phyloP scores from a whole-genome alignment of 2,329 filamentous ascomycete species.

The Hymenoscyphus occultus region DNA sequence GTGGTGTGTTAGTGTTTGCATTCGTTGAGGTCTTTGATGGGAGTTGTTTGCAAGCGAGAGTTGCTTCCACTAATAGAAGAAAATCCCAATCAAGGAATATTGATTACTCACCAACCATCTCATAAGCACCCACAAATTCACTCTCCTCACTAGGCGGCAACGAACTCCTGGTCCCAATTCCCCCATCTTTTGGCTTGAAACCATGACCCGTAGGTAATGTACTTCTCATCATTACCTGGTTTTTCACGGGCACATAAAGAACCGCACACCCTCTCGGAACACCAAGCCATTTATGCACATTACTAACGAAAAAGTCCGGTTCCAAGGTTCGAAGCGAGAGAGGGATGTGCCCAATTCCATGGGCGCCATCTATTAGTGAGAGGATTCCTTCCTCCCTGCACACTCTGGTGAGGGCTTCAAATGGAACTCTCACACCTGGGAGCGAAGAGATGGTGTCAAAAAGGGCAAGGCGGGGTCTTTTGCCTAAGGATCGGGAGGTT shows the following conservation, averaged over 20 bases:
- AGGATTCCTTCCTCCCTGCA: slow-evolving; percentile 68
- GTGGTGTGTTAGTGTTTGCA: no score
- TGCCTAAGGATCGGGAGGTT: slow-evolving; percentile 51
- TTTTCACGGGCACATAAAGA: slow-evolving; percentile 72
- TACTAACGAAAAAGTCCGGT: slow-evolving; percentile 83
- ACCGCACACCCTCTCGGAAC: slow-evolving; percentile 77
- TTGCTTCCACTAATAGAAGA: no score
- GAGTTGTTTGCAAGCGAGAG: no score
- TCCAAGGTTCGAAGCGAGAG: slow-evolving; percentile 65
- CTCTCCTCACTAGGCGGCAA: slow-evolving; percentile 44
- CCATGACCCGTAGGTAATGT: slow-evolving; percentile 80
- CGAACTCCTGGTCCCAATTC: slow-evolving; percentile 33
- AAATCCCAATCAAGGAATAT: no score
- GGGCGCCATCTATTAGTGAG: slow-evolving; percentile 74
- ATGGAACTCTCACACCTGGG: slow-evolving; percentile 78
- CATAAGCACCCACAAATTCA: slow-evolving; percentile 67
- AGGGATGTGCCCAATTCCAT: slow-evolving; percentile 75
- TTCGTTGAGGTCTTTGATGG: no score
- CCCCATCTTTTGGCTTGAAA: slow-evolving; percentile 51
- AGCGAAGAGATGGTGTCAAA: slow-evolving; percentile 80
- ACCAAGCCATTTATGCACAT: slow-evolving; percentile 90
- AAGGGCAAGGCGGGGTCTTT: slow-evolving; percentile 63
- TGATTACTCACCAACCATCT: slow-evolving; percentile 57
- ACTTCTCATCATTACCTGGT: slow-evolving; percentile 71
- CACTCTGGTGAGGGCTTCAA: slow-evolving; percentile 59